These are phyloP conservation scores for Ogataea minuta DNA, from an alignment of 805 yeast species.

Conservation along the genomic window DNA sequence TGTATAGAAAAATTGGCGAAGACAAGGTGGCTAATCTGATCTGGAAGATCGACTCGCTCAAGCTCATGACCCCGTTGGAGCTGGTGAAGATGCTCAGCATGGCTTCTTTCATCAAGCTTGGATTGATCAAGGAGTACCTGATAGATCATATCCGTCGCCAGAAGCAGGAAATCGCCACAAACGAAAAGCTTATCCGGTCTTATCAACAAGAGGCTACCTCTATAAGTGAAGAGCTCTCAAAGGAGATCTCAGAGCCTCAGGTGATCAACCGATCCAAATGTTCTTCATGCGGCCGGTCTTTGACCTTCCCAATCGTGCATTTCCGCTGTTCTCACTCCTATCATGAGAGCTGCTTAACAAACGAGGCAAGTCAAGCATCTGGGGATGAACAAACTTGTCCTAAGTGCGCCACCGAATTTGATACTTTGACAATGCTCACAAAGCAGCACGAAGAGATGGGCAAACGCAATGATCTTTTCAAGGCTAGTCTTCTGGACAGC, in stretches of 20 bases:
- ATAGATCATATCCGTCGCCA: slow-evolving; percentile 58
- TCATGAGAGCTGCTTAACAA: slow-evolving; percentile 66
- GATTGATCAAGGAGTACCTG: slow-evolving; percentile 67
- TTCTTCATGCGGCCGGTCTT: slow-evolving; percentile 56
- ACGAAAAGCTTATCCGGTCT: slow-evolving; percentile 60
- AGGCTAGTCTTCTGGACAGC: slow-evolving; percentile 49
- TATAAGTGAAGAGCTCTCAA: slow-evolving; percentile 53
- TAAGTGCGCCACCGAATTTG: slow-evolving; percentile 67
- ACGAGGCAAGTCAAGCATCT: slow-evolving; percentile 17
- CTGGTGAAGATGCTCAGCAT: slow-evolving; percentile 65
- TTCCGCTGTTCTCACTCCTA: slow-evolving; percentile 85
- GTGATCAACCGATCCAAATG: slow-evolving; percentile 65
- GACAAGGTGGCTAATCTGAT: slow-evolving; percentile 50
- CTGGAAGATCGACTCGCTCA: slow-evolving; percentile 47
- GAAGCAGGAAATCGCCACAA: slow-evolving; percentile 64
- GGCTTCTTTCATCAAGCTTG: slow-evolving; percentile 57
- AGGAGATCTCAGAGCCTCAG: slow-evolving; percentile 44
- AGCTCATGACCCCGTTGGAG: slow-evolving; percentile 70
- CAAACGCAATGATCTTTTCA: slow-evolving; percentile 62
- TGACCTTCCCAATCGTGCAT: slow-evolving; percentile 79
- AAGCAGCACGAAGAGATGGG: slow-evolving; percentile 60
- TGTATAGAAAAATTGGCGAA: slow-evolving; percentile 52
- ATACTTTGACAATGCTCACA: slow-evolving; percentile 58
- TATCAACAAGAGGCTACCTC: slow-evolving; percentile 64
- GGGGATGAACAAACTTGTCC: slow-evolving; percentile 52